These are phyloP conservation scores for Eimeria falciformis DNA, from an alignment of 169 alveolate genomes.

Conservation along the genomic window DNA sequence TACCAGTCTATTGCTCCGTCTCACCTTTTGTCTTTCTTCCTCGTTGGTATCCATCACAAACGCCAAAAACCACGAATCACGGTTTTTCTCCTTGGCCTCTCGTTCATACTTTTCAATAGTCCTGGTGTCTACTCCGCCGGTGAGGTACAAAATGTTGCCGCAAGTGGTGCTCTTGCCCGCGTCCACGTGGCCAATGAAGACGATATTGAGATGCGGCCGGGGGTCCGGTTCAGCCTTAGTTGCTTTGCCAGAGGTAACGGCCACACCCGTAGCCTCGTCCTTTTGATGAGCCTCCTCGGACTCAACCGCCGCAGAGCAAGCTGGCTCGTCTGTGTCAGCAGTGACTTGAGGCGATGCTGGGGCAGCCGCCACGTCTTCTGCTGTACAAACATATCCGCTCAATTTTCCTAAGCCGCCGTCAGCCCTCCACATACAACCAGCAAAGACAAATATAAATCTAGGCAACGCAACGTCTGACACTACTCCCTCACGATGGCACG, in stretches of 20 bases:
- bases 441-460: no score
- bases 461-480: no score
- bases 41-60: conserved; percentile 99
- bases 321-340: not conserved
- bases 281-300: not conserved
- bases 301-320: not conserved
- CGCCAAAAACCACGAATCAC: conserved; percentile 99
- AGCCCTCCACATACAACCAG: not conserved
- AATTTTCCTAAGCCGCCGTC: not conserved
- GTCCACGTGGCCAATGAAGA: conserved; percentile 99
- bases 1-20: no score
- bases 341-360: not conserved
- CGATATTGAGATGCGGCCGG: conserved; percentile 95
- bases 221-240: conserved; percentile 83
- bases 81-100: conserved; percentile 98
- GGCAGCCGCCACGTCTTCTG: not conserved
- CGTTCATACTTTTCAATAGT: conserved; percentile 97
- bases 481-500: no score
- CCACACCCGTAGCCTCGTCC: conserved; percentile 6
- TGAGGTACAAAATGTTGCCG: conserved; percentile 93
- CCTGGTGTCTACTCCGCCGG: conserved; percentile 97
- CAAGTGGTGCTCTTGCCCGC: conserved; percentile 99
- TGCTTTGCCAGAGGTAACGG: conserved; percentile 36
- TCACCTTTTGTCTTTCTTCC: conserved; percentile 96
- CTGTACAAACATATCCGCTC: not conserved